phyloP scores from a whole-genome alignment of 2,329 filamentous ascomycete species.

The Aspergillus uvarum region DNA sequence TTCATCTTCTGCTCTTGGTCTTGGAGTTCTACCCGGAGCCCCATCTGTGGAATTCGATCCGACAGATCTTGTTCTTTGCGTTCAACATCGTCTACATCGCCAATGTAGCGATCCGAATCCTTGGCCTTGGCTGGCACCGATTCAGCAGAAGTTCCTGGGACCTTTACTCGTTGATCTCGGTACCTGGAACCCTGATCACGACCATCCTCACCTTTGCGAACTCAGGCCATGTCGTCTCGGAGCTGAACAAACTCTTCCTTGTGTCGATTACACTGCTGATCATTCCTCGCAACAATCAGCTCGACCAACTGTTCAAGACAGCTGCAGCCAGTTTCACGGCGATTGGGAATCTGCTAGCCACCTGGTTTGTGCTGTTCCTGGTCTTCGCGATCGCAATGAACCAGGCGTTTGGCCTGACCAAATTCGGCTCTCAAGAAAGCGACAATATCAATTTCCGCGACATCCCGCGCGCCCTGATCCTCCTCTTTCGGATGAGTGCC shows the following conservation, averaged over 20 bases:
- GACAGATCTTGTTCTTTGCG: conserved; percentile 74
- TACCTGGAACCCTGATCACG: conserved; percentile 77
- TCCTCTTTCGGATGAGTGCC: conserved; percentile 88
- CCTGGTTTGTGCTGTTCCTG: conserved; percentile 95
- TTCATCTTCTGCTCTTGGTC: conserved; percentile 81
- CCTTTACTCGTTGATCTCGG: conserved; percentile 77
- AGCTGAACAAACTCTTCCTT: conserved; percentile 90
- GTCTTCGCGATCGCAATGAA: conserved; percentile 96
- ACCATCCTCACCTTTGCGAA: conserved; percentile 71
- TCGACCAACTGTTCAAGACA: conserved; percentile 98
- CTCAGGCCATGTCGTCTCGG: conserved; percentile 61
- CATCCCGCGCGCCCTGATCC: conserved; percentile 87
- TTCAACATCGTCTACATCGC: conserved; percentile 80
- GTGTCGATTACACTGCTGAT: conserved; percentile 85
- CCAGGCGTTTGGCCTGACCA: conserved; percentile 90
- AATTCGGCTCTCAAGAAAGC: conserved; percentile 71
- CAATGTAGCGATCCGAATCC: conserved; percentile 80
- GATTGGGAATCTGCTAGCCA: conserved; percentile 88
- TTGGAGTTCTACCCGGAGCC: conserved; percentile 82
- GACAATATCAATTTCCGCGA: conserved; percentile 89
- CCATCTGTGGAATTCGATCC: conserved; percentile 64
- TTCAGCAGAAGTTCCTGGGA: conserved; percentile 96
- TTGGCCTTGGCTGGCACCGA: conserved; percentile 86
- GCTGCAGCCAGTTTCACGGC: conserved; percentile 88
- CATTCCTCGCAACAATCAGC: conserved; percentile 92